Evolutionary conservation across 495 filamentous ascomycete genomes (phyloP).

Genomic region (Evansstolkia leycettana): DNA sequence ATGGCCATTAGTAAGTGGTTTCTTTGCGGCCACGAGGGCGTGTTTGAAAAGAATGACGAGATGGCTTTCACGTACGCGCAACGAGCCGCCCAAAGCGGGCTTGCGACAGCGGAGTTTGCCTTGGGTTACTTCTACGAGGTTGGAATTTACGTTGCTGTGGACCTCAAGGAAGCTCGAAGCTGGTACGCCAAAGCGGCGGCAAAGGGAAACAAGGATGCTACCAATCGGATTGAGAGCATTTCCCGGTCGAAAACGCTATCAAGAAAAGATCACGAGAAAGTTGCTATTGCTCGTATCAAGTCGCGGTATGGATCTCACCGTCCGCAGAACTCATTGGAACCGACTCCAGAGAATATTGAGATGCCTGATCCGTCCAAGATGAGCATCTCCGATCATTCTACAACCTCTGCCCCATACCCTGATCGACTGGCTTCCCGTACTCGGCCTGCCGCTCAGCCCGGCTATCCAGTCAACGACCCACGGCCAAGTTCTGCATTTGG

Average conservation of each 20-base stretch:
- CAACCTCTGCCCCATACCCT: conserved; percentile 26
- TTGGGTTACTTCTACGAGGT: conserved; percentile 98
- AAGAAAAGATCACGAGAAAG: conserved; percentile 82
- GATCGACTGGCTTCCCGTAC: conserved; percentile 27
- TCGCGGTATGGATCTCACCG: conserved; percentile 83
- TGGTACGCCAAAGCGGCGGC: conserved; percentile 90
- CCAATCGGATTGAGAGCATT: conserved; percentile 69
- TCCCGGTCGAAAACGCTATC: conserved; percentile 76
- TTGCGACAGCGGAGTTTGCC: conserved; percentile 90
- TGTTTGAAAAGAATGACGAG: conserved; percentile 91
- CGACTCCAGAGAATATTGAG: conserved; percentile 48
- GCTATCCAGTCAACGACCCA: conserved; percentile 29
- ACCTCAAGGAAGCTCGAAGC: conserved; percentile 68
- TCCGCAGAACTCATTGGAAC: conserved; percentile 37
- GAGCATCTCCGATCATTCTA: conserved; percentile 30
- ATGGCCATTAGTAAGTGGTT: conserved; percentile 99
- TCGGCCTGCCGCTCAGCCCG: conserved; percentile 56
- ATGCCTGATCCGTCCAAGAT: conserved; percentile 58
- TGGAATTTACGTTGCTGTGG: conserved; percentile 71
- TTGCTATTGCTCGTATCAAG: conserved; percentile 82
- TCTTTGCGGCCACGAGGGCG: conserved; percentile 79
- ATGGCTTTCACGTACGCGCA: conserved; percentile 85
- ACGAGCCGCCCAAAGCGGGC: conserved; percentile 63
- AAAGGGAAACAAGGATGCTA: conserved; percentile 86
- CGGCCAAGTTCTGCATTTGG: conserved; percentile 58